phyloP scores from a whole-genome alignment of 2,329 filamentous ascomycete genomes.

The Verticillium dahliae region DNA sequence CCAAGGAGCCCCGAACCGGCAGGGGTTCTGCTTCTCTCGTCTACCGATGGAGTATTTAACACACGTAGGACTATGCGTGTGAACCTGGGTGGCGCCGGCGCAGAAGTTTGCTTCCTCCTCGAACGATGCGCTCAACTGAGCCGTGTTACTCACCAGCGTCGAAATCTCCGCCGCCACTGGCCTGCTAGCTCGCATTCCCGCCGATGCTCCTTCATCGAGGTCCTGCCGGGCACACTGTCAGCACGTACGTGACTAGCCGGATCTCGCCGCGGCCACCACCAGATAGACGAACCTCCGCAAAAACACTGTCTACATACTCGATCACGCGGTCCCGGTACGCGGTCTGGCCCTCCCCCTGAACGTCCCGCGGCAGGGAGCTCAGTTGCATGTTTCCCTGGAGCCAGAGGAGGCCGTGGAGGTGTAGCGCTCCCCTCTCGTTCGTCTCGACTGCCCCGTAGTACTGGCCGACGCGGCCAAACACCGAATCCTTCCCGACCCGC shows the following conservation, averaged over 20 bases:
- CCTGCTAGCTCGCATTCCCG: too few species aligned
- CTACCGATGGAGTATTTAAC: constrained; percentile 5
- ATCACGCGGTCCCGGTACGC: background rate
- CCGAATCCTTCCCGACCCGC: constrained; percentile 3
- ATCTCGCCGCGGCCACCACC: too few species aligned
- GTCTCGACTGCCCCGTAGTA: background rate
- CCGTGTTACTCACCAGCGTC: too few species aligned
- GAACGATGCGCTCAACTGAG: too few species aligned
- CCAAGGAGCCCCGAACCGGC: constrained; percentile 8
- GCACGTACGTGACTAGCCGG: too few species aligned
- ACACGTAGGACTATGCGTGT: constrained; percentile 1
- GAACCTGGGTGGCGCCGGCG: background rate
- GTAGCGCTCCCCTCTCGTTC: background rate
- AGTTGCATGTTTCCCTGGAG: background rate
- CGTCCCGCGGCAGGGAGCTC: background rate
- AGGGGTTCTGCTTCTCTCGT: background rate
- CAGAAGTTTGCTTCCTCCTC: background rate
- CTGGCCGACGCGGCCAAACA: constrained; percentile 3
- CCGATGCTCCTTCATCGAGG: too few species aligned
- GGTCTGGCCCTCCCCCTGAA: background rate
- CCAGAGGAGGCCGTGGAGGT: background rate
- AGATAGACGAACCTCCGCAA: background rate
- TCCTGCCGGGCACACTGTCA: background rate
- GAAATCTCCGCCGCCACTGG: too few species aligned
- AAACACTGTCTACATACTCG: background rate